Evolutionary conservation across 768 basidiomycete genomes (phyloP).

Genomic region (Kwoniella sp.): DNA sequence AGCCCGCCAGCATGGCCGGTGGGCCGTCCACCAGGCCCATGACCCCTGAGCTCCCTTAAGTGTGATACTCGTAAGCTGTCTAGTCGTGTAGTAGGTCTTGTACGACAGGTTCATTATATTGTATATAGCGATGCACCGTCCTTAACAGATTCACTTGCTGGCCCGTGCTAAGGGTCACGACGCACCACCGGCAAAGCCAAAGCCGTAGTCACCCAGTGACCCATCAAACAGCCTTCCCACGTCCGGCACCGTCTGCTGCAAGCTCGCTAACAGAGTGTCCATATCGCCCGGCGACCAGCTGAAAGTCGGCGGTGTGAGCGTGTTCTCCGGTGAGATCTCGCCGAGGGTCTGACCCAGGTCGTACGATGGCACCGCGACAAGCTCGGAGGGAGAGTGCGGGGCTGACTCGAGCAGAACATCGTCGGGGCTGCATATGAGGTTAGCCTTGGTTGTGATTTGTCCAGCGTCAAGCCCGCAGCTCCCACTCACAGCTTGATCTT

Average conservation of each 20-base stretch:
- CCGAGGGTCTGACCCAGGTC: no score
- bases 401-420: conserved; percentile 3
- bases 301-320: background rate
- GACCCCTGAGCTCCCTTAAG: conserved; percentile 5
- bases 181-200: background rate
- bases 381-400: background rate
- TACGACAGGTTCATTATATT: background rate
- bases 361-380: background rate
- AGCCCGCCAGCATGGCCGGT: conserved; percentile 7
- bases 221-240: conserved; percentile 21
- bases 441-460: background rate
- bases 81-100: background rate
- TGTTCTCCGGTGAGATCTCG: no score
- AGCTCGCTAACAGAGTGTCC: conserved; percentile 5
- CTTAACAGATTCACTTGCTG: no score
- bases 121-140: no score
- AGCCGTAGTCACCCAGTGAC: conserved; percentile 7
- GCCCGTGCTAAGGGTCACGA: background rate
- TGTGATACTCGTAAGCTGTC: no score
- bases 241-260: conserved; percentile 16
- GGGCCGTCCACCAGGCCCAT: background rate
- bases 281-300: conserved; percentile 5
- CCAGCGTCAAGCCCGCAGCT: background rate
- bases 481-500: conserved; percentile 21
- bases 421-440: background rate